phyloP scores from a whole-genome alignment of 1,284 basidiomycete genomes.

The Coniophora puteana region DNA sequence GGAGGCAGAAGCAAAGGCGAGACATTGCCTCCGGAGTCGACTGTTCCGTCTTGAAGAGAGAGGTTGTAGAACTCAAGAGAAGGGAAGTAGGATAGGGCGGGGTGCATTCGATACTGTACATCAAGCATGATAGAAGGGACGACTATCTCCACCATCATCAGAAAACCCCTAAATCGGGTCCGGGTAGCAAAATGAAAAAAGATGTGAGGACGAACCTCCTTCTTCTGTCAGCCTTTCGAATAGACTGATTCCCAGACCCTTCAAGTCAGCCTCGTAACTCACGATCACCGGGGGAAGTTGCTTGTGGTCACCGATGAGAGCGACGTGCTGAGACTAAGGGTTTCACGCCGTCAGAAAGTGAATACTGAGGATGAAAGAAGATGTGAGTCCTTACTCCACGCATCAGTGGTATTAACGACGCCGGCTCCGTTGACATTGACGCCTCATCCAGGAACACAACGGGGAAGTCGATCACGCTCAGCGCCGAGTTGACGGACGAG shows the following conservation, averaged over 20 bases:
- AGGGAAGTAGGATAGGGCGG: conserved; percentile 83
- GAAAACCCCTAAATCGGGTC: conserved; percentile 5
- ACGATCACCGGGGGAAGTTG: conserved; percentile 91
- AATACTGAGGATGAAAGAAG: conserved; percentile 8
- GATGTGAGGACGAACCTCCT: conserved; percentile 47
- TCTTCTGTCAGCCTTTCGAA: conserved; percentile 87
- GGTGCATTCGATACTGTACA: conserved; percentile 95
- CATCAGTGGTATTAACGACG: conserved; percentile 82
- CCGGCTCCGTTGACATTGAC: conserved; percentile 93
- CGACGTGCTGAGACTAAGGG: conserved; percentile 70
- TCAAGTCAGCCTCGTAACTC: conserved; percentile 63
- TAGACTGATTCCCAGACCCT: conserved; percentile 76
- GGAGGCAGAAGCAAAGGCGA: conserved; percentile 54
- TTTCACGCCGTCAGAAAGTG: conserved; percentile 16
- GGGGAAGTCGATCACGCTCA: conserved; percentile 81
- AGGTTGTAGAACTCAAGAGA: conserved; percentile 79
- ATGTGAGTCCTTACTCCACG: conserved; percentile 71
- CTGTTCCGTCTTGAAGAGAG: conserved; percentile 70
- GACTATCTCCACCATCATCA: conserved; percentile 34
- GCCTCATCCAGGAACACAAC: conserved; percentile 95
- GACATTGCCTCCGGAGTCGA: conserved; percentile 53
- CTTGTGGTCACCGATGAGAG: conserved; percentile 94
- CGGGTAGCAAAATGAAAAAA: conserved; percentile 6
- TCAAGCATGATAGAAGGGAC: conserved; percentile 88
- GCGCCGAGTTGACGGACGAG: conserved; percentile 55